Evolutionary conservation across 2,329 filamentous ascomycete species (phyloP), one percentile per base, ranked within the genome.

Genomic region (Nothophaeocryptopus gaeumannii): DNA sequence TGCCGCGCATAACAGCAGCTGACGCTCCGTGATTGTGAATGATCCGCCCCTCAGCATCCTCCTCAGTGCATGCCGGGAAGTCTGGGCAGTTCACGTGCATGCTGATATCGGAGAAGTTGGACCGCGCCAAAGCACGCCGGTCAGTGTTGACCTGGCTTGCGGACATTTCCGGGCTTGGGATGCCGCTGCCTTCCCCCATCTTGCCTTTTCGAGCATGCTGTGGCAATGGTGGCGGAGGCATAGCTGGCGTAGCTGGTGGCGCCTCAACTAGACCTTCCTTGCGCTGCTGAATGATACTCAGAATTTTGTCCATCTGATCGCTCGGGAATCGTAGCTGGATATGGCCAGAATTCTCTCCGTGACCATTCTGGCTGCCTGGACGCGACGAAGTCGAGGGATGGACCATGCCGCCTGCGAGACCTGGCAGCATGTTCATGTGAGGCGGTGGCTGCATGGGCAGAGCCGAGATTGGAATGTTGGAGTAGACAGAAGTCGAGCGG

Each of bases 61-160:
- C 63, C 9, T 53, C 44, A 16, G 58, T 62, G 55, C 66, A 68
- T 8, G 38, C 45, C 10, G 66, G 66, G 35, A 59, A 69, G 33
- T 57, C 47, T 7, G 53, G 54, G 51, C 63, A 69, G 34, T 54
- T 49, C 14, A 56, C 50, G 46, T 69, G 66, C 66, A 69, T 69
- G 52, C 64, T 67, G 50, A 68, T 54, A 42, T 68, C 66, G 3
- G 65, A 67, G 44, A 34, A 20, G 30, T 50, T 54, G 14, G 56
- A 58, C 29, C 54, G 56, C 29, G 61, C 59, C 12, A 50, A 50
- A 14, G 32, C 52, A 33, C 58, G 58, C 36, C 56, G 45, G 30
- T 56, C 50, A n/a, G 8, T 29, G 33, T 39, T 45, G 12, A 33
- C 45, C 31, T 53, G 39, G 14, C 30, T n/a, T 13, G 30, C 41